Evolutionary conservation across 805 yeast genomes (phyloP).

Genomic region (Vanderwaltozyma tropicalis): DNA sequence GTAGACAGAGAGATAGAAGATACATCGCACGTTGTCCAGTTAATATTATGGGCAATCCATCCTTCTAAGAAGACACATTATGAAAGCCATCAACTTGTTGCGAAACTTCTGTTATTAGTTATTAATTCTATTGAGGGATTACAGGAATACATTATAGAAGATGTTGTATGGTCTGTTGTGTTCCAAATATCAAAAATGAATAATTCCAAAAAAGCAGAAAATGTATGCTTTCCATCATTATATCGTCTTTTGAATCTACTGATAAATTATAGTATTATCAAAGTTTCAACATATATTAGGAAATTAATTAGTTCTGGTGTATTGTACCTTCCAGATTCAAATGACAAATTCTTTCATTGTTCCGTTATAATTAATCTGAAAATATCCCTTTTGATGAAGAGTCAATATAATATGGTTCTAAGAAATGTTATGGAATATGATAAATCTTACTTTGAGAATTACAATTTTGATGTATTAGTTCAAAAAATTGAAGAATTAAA

Average conservation of each 20-base stretch:
- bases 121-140: slow-evolving; percentile 20
- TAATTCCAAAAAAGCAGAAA: slow-evolving; percentile 16
- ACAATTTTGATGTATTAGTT: slow-evolving; percentile 25
- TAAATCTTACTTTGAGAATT: slow-evolving; percentile 25
- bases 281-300: slow-evolving; percentile 53
- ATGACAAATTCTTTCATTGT: slow-evolving; percentile 45
- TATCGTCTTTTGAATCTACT: slow-evolving; percentile 38
- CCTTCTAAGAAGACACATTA: slow-evolving; percentile 23
- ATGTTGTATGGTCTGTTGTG: slow-evolving; percentile 27
- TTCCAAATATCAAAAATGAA: slow-evolving; percentile 30
- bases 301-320: slow-evolving; percentile 80
- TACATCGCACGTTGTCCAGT: slow-evolving; percentile 19
- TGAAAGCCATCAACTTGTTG: slow-evolving; percentile 24
- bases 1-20: slow-evolving; percentile 20
- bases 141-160: slow-evolving; percentile 29
- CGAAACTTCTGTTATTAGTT: slow-evolving; percentile 21
- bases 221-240: slow-evolving; percentile 26
- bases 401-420: slow-evolving; percentile 46
- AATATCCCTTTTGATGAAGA: slow-evolving; percentile 36
- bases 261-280: slow-evolving; percentile 35
- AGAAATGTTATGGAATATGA: slow-evolving; percentile 40
- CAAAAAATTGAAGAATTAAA: slow-evolving; percentile 27
- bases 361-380: slow-evolving; percentile 50
- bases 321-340: slow-evolving; percentile 47
- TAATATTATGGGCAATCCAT: slow-evolving; percentile 26